Percentiles rank a stretch among this genome's conserved stretches.
These are phyloP conservation scores for Teunomyces funiuensis DNA, from an alignment of 805 yeast genomes.

Conservation along the genomic window DNA sequence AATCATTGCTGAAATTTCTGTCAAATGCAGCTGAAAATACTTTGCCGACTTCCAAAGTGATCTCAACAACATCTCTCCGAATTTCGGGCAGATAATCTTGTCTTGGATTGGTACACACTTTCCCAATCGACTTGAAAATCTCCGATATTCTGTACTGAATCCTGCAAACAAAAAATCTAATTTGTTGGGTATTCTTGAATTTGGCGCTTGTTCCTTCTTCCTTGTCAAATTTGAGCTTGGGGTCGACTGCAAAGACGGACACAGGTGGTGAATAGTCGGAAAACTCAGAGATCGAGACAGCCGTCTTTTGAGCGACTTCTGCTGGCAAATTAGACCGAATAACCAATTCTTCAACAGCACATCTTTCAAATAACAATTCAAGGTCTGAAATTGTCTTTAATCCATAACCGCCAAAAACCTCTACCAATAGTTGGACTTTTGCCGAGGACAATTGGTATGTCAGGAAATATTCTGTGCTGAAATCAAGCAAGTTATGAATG, in stretches of 20 bases:
- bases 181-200: conserved; percentile 59
- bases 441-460: conserved; percentile 32
- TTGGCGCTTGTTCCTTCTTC: conserved; percentile 54
- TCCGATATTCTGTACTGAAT: conserved; percentile 46
- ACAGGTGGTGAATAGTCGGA: conserved; percentile 39
- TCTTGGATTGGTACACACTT: conserved; percentile 48
- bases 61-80: conserved; percentile 41
- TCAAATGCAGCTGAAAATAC: conserved; percentile 27
- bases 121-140: conserved; percentile 43
- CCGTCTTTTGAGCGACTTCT: conserved; percentile 45
- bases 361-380: conserved; percentile 46
- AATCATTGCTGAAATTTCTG: conserved; percentile 16
- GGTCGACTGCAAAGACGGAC: conserved; percentile 47
- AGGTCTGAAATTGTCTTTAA: conserved; percentile 30
- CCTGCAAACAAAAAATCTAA: conserved; percentile 50
- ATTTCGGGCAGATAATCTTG: conserved; percentile 38
- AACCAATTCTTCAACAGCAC: conserved; percentile 57
- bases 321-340: conserved; percentile 51
- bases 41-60: conserved; percentile 33
- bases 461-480: conserved; percentile 50
- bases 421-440: conserved; percentile 41
- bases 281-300: conserved; percentile 27
- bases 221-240: conserved; percentile 30
- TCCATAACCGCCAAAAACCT: conserved; percentile 44
- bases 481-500: conserved; percentile 47